A percentile compares a stretch with the other conserved stretches of the same genome.
phyloP scores from a whole-genome alignment of 176 grass and related monocot species.

The Oryza longistaminata region DNA sequence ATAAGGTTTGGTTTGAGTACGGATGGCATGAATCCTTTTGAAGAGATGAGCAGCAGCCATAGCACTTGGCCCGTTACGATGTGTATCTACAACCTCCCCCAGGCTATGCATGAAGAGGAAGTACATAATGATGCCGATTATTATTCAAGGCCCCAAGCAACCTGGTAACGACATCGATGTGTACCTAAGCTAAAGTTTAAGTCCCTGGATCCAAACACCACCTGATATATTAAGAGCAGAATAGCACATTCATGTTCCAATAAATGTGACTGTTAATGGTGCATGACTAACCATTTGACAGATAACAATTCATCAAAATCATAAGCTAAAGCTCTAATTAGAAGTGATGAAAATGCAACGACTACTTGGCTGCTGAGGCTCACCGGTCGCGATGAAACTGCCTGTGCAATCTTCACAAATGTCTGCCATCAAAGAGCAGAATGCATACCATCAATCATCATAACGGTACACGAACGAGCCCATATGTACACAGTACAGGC shows the following conservation, averaged over 20 bases:
- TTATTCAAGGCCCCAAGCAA: too few species aligned
- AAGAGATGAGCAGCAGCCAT: too few species aligned
- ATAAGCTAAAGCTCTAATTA: not conserved
- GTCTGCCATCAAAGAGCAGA: conserved; percentile 54
- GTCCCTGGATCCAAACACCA: too few species aligned
- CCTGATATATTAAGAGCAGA: not conserved
- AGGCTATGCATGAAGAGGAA: too few species aligned
- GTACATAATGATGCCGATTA: too few species aligned
- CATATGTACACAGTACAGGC: conserved; percentile 9
- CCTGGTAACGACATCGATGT: too few species aligned
- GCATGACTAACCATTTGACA: not conserved
- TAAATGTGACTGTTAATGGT: not conserved
- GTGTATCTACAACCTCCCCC: too few species aligned
- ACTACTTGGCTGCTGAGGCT: conserved; percentile 21
- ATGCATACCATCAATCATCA: conserved; percentile 4
- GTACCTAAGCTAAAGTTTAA: too few species aligned
- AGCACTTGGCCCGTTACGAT: too few species aligned
- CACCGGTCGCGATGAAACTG: conserved; percentile 85
- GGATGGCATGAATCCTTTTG: too few species aligned
- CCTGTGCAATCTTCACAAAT: conserved; percentile 97
- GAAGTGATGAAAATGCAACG: not conserved
- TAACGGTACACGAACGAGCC: not conserved
- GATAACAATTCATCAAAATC: not conserved
- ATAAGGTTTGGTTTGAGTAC: too few species aligned
- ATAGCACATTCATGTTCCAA: not conserved